phyloP scores from a whole-genome alignment of 441 rosid genomes.

The Hura crepitans region DNA sequence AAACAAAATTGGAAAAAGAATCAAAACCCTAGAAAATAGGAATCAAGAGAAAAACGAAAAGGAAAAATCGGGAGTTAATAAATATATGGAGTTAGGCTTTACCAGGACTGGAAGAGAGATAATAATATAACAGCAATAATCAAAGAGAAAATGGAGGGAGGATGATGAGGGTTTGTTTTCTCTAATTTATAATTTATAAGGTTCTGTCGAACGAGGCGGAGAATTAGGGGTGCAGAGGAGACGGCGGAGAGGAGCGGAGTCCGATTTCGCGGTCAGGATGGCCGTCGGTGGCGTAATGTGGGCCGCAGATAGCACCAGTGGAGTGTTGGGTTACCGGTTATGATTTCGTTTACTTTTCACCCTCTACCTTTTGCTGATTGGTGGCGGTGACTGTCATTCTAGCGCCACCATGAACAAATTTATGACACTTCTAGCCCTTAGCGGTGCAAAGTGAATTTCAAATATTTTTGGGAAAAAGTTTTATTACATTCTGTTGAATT shows the following conservation, averaged over 20 bases:
- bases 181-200: no score
- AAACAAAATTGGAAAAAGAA: background rate
- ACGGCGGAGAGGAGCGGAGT: conserved; percentile 11
- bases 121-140: background rate
- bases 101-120: conserved; percentile 8
- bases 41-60: background rate
- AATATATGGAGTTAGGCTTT: background rate
- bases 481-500: no score
- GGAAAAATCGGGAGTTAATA: background rate
- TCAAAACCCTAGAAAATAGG: background rate
- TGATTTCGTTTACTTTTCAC: background rate
- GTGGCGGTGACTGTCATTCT: background rate
- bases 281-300: conserved; percentile 6
- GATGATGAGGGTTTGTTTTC: background rate
- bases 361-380: background rate
- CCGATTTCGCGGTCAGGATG: conserved; percentile 24
- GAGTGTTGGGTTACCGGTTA: background rate
- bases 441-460: no score
- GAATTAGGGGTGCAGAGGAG: conserved; percentile 7
- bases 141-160: background rate
- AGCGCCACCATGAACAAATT: conserved; percentile 10
- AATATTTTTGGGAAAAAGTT: background rate
- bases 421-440: no score
- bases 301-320: no score
- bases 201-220: conserved; percentile 12